Evolutionary conservation across 2,329 filamentous ascomycete genomes (phyloP).

Genomic region (Colletotrichum gigasporum): DNA sequence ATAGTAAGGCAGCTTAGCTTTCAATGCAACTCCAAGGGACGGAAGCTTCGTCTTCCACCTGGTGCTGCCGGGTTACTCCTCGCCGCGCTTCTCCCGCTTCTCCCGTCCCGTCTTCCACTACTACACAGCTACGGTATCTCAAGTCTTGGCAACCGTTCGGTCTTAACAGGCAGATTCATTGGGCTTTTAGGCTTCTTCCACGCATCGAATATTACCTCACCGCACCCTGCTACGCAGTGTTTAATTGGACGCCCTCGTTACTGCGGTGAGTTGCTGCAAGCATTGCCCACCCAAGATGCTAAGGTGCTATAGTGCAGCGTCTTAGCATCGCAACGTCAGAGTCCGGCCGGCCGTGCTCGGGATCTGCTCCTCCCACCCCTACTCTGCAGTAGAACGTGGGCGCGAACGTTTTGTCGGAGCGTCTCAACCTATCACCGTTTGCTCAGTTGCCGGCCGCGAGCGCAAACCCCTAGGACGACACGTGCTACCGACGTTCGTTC

Average conservation of each 20-base stretch:
- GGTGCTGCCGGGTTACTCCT: slow-evolving; percentile 3
- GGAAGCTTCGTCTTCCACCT: slow-evolving; percentile 16
- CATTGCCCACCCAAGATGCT: no score
- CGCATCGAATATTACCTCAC: neutral
- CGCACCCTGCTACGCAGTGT: neutral
- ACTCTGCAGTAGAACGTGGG: no score
- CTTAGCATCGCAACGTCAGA: neutral
- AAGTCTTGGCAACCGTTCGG: slow-evolving; percentile 8
- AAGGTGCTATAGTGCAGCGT: no score
- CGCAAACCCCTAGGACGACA: neutral
- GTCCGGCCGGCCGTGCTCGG: neutral
- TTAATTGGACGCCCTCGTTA: neutral
- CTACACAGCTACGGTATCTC: no score
- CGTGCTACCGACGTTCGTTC: slow-evolving; percentile 4
- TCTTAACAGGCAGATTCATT: neutral
- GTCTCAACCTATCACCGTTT: neutral
- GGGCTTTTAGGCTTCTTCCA: neutral
- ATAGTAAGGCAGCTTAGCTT: slow-evolving; percentile 7
- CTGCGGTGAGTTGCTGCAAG: neutral
- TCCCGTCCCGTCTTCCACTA: slow-evolving; percentile 19
- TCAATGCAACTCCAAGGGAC: slow-evolving; percentile 11
- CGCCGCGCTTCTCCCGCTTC: slow-evolving; percentile 13
- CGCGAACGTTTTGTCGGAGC: slow-evolving; percentile 16
- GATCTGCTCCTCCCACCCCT: neutral
- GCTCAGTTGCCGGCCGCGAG: slow-evolving; percentile 1